phyloP scores from a whole-genome alignment of 2,329 filamentous ascomycete genomes.

The Hymenoscyphus linearis region DNA sequence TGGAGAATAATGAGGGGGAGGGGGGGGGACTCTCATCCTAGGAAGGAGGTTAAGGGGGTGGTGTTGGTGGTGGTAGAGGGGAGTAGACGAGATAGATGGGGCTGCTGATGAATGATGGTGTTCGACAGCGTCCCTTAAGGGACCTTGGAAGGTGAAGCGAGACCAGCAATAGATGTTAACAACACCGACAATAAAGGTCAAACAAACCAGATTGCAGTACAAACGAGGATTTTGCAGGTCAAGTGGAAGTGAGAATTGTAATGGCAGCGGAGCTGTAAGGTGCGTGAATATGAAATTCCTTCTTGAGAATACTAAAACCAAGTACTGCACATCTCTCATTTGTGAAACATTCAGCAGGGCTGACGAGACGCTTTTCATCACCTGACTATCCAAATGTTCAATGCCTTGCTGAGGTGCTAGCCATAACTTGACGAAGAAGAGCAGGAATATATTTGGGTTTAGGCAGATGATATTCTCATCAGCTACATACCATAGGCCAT shows the following conservation, averaged over 20 bases:
- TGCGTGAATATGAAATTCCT: conserved; percentile 74
- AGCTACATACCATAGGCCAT: no score
- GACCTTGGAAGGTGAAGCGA: conserved; percentile 5
- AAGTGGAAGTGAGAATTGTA: neutral
- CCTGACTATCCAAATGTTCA: no score
- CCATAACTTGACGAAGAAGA: no score
- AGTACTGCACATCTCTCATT: conserved; percentile 72
- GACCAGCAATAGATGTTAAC: neutral
- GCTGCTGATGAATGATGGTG: conserved; percentile 1
- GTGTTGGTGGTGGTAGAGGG: neutral
- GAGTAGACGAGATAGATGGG: neutral
- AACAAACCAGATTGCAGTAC: neutral
- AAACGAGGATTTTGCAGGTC: neutral
- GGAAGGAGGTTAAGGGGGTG: neutral
- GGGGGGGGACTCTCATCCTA: neutral
- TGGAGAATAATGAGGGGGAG: neutral
- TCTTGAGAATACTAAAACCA: conserved; percentile 72
- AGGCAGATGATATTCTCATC: no score
- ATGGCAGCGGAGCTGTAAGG: neutral
- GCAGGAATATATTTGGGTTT: no score
- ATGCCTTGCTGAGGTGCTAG: no score
- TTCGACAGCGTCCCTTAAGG: conserved; percentile 7
- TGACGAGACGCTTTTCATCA: conserved; percentile 58
- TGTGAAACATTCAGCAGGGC: conserved; percentile 74
- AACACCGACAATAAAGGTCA: neutral